Base-by-base conservation (phyloP, 2,329 filamentous ascomycete species). In the Penicillium frequentans region DNA sequence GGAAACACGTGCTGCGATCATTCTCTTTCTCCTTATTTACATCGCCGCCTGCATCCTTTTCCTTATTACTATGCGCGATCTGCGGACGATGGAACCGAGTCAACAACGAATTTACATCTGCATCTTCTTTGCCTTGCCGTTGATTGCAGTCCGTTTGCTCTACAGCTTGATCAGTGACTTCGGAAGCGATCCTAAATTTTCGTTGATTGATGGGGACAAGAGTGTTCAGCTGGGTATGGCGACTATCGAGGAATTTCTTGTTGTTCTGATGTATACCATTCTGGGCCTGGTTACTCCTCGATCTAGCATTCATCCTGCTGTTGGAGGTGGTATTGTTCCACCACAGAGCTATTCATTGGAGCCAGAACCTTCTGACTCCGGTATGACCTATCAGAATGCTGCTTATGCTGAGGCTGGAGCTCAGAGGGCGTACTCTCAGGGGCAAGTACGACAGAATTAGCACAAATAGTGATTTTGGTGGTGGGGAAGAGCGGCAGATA, bases 151-250 rank as follows among this genome's bases (percentile, higher is more conserved):
- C 24, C 42, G 49, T 1, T 14, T 56, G 4, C 31, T 56, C 10
- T 56, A 52, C 44, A 56, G 54, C 45, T 21, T 56, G 1, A 56
- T 56, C 19, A 49, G 49, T n/a, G 49, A 52, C 35, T 52, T 56
- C 27, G 54, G 54, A 8, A 37, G 44, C 26, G 29, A 56, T 29
- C 16, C 43, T 13, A 31, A 56, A n/a, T 56, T 56, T 23, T 56
- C 54, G 1, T 21, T 52, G 23, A 11, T 52, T 3, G 26, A 48
- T 11, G 54, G 54, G 2, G 43, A 56, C 13, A 9, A 42, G 6
- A 51, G 16, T 21, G 33, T 51, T 31, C 47, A 55, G 37, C 47
- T 55, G 3, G 53, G 23, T 11, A 55, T 55, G 53, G 48, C 53
- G 2, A 55, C 42, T 3, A 27, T 56, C 23, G 54, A 56, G 31